phyloP scores from a whole-genome alignment of 2,329 filamentous ascomycete genomes.

The Colletotrichum sp. region DNA sequence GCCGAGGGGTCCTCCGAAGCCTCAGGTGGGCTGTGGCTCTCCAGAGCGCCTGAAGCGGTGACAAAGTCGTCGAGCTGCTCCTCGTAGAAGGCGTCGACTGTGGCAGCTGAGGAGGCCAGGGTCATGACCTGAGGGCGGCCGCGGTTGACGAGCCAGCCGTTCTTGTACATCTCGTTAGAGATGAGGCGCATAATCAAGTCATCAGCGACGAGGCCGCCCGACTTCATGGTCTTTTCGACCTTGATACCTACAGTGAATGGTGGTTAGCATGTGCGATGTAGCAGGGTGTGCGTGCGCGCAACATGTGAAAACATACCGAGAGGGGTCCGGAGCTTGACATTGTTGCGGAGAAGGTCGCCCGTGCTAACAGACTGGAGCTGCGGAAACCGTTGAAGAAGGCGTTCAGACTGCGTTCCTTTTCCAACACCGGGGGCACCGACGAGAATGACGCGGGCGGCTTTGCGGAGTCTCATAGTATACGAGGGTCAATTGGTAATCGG shows the following conservation, averaged over 20 bases:
- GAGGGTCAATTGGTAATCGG: not conserved
- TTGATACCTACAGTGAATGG: slow-evolving; percentile 70
- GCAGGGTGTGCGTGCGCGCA: not conserved
- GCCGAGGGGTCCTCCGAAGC: slow-evolving; percentile 75
- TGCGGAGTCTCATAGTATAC: slow-evolving; percentile 67
- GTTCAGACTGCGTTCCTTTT: slow-evolving; percentile 94
- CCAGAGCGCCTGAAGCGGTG: slow-evolving; percentile 43
- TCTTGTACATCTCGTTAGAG: slow-evolving; percentile 82
- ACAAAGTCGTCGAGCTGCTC: slow-evolving; percentile 41
- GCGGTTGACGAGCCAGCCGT: slow-evolving; percentile 75
- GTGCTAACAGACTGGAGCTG: slow-evolving; percentile 92
- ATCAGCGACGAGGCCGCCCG: slow-evolving; percentile 90
- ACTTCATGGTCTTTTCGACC: slow-evolving; percentile 87
- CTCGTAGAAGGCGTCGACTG: slow-evolving; percentile 37
- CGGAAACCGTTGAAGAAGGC: slow-evolving; percentile 84
- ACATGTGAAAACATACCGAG: slow-evolving; percentile 65
- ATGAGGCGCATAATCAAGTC: slow-evolving; percentile 92
- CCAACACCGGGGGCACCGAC: slow-evolving; percentile 96
- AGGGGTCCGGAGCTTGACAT: slow-evolving; percentile 87
- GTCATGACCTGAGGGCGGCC: slow-evolving; percentile 55
- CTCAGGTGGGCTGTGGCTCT: slow-evolving; percentile 41
- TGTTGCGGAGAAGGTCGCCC: slow-evolving; percentile 87
- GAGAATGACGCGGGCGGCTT: slow-evolving; percentile 90
- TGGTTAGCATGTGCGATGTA: not conserved
- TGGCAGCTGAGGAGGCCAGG: slow-evolving; percentile 47